Evolutionary conservation across 306 rosid species (phyloP).

Genomic region (Casuarina equisetifolia): DNA sequence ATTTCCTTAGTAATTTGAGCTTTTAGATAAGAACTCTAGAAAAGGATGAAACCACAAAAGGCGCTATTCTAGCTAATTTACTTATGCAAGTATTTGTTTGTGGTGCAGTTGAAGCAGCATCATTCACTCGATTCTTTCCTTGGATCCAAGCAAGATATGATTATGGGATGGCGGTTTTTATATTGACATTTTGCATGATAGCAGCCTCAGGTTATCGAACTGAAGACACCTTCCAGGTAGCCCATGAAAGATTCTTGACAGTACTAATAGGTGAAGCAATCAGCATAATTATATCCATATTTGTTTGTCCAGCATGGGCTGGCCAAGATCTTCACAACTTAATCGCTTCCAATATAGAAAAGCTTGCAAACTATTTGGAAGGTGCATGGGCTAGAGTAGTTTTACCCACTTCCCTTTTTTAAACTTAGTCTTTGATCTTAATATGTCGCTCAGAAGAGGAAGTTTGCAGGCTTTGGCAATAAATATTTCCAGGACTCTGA

Average conservation of each 20-base stretch:
- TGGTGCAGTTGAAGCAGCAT: slow-evolving; percentile 60
- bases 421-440: background rate
- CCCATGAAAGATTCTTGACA: slow-evolving; percentile 66
- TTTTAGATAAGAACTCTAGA: too few species aligned
- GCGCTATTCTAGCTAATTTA: too few species aligned
- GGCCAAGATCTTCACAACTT: slow-evolving; percentile 82
- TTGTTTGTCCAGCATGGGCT: slow-evolving; percentile 85
- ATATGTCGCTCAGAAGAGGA: slow-evolving; percentile 3
- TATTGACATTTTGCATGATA: slow-evolving; percentile 81
- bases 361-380: slow-evolving; percentile 67
- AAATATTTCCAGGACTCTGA: slow-evolving; percentile 46
- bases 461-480: slow-evolving; percentile 61
- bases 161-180: slow-evolving; percentile 79
- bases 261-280: slow-evolving; percentile 61
- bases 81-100: background rate
- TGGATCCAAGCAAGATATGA: slow-evolving; percentile 78
- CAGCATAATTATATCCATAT: slow-evolving; percentile 62
- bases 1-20: background rate
- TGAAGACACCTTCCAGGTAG: slow-evolving; percentile 49
- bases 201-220: slow-evolving; percentile 66
- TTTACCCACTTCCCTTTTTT: background rate
- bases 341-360: slow-evolving; percentile 64
- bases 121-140: slow-evolving; percentile 74
- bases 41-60: too few species aligned
- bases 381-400: slow-evolving; percentile 34